A percentile compares a stretch with the other conserved stretches of the same genome.
phyloP scores from a whole-genome alignment of 2,329 filamentous ascomycete genomes.

The Chlorencoelia australis region DNA sequence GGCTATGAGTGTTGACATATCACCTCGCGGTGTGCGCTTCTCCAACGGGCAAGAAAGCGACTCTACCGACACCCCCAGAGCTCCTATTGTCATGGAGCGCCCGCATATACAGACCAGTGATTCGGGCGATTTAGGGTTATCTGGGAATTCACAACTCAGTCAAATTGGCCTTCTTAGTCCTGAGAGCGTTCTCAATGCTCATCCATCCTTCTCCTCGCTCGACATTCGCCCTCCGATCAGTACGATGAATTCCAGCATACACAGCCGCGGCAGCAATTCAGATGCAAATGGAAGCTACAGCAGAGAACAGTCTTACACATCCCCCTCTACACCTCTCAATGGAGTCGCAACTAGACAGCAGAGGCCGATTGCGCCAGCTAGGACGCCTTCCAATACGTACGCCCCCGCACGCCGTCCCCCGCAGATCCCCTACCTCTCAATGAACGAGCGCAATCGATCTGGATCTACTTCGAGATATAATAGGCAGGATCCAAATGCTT shows the following conservation, averaged over 20 bases:
- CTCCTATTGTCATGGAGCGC: slow-evolving; percentile 25
- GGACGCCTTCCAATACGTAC: slow-evolving; percentile 73
- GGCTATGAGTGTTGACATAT: slow-evolving; percentile 34
- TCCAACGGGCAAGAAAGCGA: slow-evolving; percentile 39
- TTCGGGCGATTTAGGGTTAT: slow-evolving; percentile 31
- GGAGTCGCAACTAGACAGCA: slow-evolving; percentile 45
- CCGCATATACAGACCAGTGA: slow-evolving; percentile 29
- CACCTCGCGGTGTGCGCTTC: slow-evolving; percentile 48
- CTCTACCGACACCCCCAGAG: slow-evolving; percentile 34
- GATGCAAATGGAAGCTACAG: slow-evolving; percentile 19
- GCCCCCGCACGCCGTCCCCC: slow-evolving; percentile 51
- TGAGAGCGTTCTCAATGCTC: slow-evolving; percentile 12
- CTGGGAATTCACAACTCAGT: slow-evolving; percentile 21
- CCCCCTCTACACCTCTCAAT: slow-evolving; percentile 30
- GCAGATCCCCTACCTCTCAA: slow-evolving; percentile 35
- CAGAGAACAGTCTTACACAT: slow-evolving; percentile 16
- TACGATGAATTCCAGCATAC: slow-evolving; percentile 25
- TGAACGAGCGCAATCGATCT: slow-evolving; percentile 39
- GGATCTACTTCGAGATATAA: slow-evolving; percentile 45
- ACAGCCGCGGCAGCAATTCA: slow-evolving; percentile 34
- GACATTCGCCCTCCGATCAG: slow-evolving; percentile 20
- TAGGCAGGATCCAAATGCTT: slow-evolving; percentile 56
- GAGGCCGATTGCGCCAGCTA: slow-evolving; percentile 56
- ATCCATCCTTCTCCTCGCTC: slow-evolving; percentile 14
- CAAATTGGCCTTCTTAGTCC: slow-evolving; percentile 16